Evolutionary conservation across 768 basidiomycete species (phyloP).

Genomic region (Collybiopsis luxurians): DNA sequence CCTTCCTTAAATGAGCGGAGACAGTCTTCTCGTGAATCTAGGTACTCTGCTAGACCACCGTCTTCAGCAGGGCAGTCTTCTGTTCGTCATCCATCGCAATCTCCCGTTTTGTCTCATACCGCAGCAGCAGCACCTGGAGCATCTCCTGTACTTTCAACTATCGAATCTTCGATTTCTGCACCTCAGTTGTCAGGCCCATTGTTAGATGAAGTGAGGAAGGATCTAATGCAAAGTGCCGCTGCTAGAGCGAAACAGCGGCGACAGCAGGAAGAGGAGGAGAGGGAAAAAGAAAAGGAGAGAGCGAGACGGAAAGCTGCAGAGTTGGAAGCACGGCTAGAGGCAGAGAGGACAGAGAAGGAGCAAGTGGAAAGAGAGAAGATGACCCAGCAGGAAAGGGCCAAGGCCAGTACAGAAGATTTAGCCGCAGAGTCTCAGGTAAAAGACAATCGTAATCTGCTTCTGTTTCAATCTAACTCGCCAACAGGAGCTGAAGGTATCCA

Average conservation of each 20-base stretch:
- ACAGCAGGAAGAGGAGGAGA: constrained; percentile 80
- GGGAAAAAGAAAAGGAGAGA: constrained; percentile 76
- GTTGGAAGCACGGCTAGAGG: constrained; percentile 61
- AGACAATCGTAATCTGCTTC: not conserved
- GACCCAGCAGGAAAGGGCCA: not conserved
- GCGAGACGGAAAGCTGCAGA: constrained; percentile 79
- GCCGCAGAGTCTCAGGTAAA: not conserved
- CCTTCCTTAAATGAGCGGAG: constrained; percentile 9
- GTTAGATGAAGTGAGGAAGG: constrained; percentile 67
- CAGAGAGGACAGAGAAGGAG: constrained; percentile 24
- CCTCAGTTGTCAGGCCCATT: constrained; percentile 38
- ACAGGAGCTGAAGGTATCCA: constrained; percentile 10
- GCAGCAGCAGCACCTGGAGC: constrained; percentile 27
- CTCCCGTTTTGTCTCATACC: constrained; percentile 41
- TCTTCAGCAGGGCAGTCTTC: constrained; percentile 20
- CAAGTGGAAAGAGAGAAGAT: not conserved
- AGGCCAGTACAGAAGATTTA: not conserved
- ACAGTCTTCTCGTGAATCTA: constrained; percentile 43
- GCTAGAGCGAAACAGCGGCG: constrained; percentile 78
- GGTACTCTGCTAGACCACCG: constrained; percentile 30
- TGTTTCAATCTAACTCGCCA: not conserved
- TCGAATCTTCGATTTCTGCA: constrained; percentile 23
- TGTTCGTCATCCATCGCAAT: constrained; percentile 36
- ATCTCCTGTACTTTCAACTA: constrained; percentile 29
- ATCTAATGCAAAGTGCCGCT: constrained; percentile 81